Evolutionary conservation across 2,329 filamentous ascomycete species (phyloP).

Genomic region (Penicillium olsonii): DNA sequence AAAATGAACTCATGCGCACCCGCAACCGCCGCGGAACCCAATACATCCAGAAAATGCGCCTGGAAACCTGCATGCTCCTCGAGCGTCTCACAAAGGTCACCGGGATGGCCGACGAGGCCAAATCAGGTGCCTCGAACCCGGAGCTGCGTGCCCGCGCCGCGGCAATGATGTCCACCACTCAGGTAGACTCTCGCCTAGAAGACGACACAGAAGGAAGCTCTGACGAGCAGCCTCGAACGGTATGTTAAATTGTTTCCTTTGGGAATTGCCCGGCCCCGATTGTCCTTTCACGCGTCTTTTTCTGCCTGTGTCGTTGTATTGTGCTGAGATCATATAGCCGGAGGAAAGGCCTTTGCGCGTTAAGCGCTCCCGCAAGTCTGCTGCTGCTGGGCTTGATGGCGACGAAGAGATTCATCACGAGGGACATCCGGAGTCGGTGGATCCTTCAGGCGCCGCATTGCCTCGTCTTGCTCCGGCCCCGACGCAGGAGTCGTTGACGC

Average conservation of each 20-base stretch:
- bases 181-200: slow-evolving; percentile 28
- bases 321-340: too few species aligned
- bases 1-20: slow-evolving; percentile 80
- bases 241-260: slow-evolving; percentile 24
- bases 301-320: too few species aligned
- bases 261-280: too few species aligned
- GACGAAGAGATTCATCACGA: slow-evolving; percentile 28
- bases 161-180: slow-evolving; percentile 32
- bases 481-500: slow-evolving; percentile 40
- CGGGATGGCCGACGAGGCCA: slow-evolving; percentile 44
- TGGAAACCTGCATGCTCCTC: slow-evolving; percentile 53
- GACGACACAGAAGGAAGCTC: slow-evolving; percentile 48
- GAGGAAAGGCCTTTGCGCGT: slow-evolving; percentile 49
- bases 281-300: too few species aligned
- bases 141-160: slow-evolving; percentile 40
- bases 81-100: slow-evolving; percentile 44
- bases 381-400: slow-evolving; percentile 27
- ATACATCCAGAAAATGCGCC: slow-evolving; percentile 85
- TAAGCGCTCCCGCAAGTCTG: slow-evolving; percentile 45
- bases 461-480: slow-evolving; percentile 39
- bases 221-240: slow-evolving; percentile 46
- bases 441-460: slow-evolving; percentile 24
- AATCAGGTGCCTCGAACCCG: slow-evolving; percentile 32
- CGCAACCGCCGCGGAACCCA: slow-evolving; percentile 79
- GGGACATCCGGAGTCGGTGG: slow-evolving; percentile 22